These are phyloP conservation scores for Aspergillus biplanus DNA, from an alignment of 495 filamentous ascomycete genomes.

Conservation along the genomic window DNA sequence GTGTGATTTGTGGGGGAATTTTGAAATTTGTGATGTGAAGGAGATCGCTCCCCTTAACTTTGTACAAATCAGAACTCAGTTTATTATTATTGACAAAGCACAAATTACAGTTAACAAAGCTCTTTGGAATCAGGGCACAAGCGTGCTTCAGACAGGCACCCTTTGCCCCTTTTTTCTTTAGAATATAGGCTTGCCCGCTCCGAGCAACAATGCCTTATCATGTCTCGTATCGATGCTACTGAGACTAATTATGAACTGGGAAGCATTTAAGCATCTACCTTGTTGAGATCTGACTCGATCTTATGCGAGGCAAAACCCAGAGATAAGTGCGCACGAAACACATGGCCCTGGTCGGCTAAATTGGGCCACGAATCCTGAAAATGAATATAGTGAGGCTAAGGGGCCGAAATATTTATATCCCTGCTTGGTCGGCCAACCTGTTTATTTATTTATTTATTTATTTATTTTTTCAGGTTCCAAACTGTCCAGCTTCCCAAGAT, in stretches of 20 bases:
- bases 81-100: not conserved
- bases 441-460: not conserved
- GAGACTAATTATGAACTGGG: not conserved
- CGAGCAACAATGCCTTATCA: too few relatives aligned
- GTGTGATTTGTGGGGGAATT: constrained; percentile 14
- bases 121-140: too few relatives aligned
- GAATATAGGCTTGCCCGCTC: too few relatives aligned
- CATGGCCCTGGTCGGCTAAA: not conserved
- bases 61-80: not conserved
- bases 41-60: not conserved
- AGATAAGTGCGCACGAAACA: constrained; percentile 3
- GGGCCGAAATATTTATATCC: not conserved
- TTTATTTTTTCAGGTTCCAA: not conserved
- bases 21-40: not conserved
- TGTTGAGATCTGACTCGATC: constrained; percentile 20
- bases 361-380: not conserved
- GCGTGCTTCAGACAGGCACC: too few relatives aligned
- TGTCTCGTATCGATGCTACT: too few relatives aligned
- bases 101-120: too few relatives aligned
- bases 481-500: not conserved
- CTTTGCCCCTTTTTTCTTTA: too few relatives aligned
- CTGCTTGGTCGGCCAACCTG: not conserved
- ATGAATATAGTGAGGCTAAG: constrained; percentile 1
- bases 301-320: constrained; percentile 19
- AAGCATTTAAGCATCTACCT: constrained; percentile 14